A percentile compares a stretch with the other conserved stretches of the same genome.
phyloP scores from a whole-genome alignment of 768 basidiomycete species.

The Boletus insuetus region DNA sequence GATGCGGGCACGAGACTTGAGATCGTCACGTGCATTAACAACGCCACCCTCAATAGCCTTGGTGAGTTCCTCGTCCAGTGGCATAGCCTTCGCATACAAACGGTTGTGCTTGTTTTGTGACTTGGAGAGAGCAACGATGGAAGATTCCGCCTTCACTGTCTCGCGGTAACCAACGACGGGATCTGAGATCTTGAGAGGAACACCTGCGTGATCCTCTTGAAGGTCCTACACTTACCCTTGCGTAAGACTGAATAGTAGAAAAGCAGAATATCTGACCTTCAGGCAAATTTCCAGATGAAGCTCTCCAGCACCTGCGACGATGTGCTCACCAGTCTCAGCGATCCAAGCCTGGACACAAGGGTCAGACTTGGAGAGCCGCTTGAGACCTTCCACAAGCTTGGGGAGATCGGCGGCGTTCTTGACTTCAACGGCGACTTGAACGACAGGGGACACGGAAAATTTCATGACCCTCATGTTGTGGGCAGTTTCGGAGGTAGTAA shows the following conservation, averaged over 20 bases:
- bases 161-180: constrained; percentile 98
- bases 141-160: constrained; percentile 94
- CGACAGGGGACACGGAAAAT: constrained; percentile 99
- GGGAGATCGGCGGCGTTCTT: constrained; percentile 99
- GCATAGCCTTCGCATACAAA: constrained; percentile 90
- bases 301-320: constrained; percentile 99
- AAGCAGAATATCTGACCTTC: constrained; percentile 55
- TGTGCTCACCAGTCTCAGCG: constrained; percentile 90
- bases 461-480: constrained; percentile 99
- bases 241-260: neutral
- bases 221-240: constrained; percentile 64
- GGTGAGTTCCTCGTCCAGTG: constrained; percentile 91
- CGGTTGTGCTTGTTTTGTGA: constrained; percentile 99
- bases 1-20: constrained; percentile 92
- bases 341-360: constrained; percentile 98
- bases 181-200: constrained; percentile 97
- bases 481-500: constrained; percentile 96
- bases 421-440: constrained; percentile 98
- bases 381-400: constrained; percentile 99
- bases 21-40: constrained; percentile 91
- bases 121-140: constrained; percentile 95
- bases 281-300: constrained; percentile 99
- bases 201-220: constrained; percentile 99
- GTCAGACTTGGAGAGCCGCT: constrained; percentile 99
- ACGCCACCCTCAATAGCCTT: constrained; percentile 88